Base-by-base conservation (phyloP, 1,139 yeast genomes). In the Ogataea hybrid region DNA sequence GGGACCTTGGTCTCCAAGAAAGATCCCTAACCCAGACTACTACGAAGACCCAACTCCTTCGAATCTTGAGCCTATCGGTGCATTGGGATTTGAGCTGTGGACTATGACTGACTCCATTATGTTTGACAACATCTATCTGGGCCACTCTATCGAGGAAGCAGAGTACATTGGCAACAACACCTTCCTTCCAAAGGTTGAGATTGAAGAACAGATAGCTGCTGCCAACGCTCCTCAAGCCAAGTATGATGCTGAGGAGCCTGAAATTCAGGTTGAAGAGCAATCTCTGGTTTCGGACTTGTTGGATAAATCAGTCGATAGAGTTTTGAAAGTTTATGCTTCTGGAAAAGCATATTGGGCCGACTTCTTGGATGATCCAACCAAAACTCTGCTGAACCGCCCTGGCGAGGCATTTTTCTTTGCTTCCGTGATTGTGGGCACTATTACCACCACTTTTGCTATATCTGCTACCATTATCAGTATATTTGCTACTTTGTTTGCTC, bases 41-140 rank as follows among this genome's bases (percentile, higher is more conserved):
- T 79, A 64, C 53, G 81, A 79, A 53, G 87, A 81, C 54, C 46
- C 47, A 2, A 64, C 59, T 6, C 92, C 95, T 9, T 69, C 83
- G 4, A 69, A 79, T 51, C 65, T 87, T 49, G 83, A 77, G 53
- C 75, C 80, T 31, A 78, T 89, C 53, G 92, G 89, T 21, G 95
- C 85, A 8, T 57, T 90, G 41, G 96, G 96, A 4, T 85, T 90
- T 59, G 97, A 90, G 62, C 70, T 89, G 51, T 89, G 96, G 96
- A 79, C 94, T 43, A 83, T 89, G 82, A 84, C 86, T 52, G 71
- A 73, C 34, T 77, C 83, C 40, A 76, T 87, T 38, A 55, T 86
- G 58, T 87, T 90, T 59, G 88, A 87, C 63, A 87, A 89, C 65
- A 79, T 89, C 44, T 89, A 88, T 61, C 61, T 90, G 49, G 97